Base-by-base conservation (phyloP, 257 asterid species). In the Scutellaria barbata region DNA sequence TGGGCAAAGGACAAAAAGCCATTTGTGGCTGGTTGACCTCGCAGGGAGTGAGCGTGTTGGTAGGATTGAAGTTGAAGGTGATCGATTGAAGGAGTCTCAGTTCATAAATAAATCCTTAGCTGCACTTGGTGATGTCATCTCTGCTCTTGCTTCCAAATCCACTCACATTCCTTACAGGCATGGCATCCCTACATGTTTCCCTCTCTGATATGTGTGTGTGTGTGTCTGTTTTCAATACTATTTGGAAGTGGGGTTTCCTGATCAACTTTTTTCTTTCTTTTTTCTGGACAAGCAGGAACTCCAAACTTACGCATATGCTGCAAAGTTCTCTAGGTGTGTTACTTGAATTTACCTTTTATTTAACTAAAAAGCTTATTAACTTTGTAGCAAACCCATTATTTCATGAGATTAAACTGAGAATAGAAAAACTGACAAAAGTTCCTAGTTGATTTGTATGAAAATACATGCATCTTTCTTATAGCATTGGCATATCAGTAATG, bases 31-130 rank as follows among this genome's bases (percentile, higher is more conserved):
- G 80, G 99, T 95, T 63, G 99, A 95, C 79, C 80, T 95, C 78
- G 99, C 99, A 30, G 99, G 99, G 71, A 91, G 99, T 80, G 99
- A 95, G 80, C 91, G 99, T 10, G 88, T 95, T 50, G 95, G 99
- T 64, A 86, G 83, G 82, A 90, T 83, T 71, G 98, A 89, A 81
- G 98, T 88, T 70, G 98, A 92, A 83, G 99, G 99, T 57, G 98
- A 95, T 42, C 82, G 99, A 63, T 62, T 92, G 85, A 92, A 89
- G 82, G 99, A 95, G 76, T 95, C 98, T 17, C 98, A 95, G 77
- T 95, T 92, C 74, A 95, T 95, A 55, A 95, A 92, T 66, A 95
- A 88, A 76, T 95, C 99, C 69, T 78, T 95, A 58, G 90, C 98
- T 41, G 98, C 99, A 13, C 82, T 92, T 60, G 99, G 98, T 55